These are phyloP conservation scores for Vinca minor DNA, from an alignment of 257 asterid species.

Conservation along the genomic window DNA sequence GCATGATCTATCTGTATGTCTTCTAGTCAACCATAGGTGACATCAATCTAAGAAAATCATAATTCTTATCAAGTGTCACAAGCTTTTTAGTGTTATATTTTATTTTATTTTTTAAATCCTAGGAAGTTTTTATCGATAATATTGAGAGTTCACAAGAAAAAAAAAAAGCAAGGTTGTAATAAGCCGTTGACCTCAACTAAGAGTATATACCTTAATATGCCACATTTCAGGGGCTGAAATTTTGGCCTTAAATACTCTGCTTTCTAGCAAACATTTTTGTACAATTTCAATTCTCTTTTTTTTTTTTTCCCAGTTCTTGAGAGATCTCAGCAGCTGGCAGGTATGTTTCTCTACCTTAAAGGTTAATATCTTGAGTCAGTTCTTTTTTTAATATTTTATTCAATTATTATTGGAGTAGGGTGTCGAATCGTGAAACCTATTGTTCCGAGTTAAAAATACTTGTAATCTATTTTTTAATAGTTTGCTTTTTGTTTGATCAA, in stretches of 20 bases:
- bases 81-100: background rate
- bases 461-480: too few species aligned
- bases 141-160: slow-evolving; percentile 4
- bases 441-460: too few species aligned
- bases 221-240: background rate
- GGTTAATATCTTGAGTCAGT: background rate
- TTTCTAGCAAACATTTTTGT: background rate
- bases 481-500: background rate
- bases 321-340: background rate
- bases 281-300: background rate
- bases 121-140: background rate
- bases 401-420: too few species aligned
- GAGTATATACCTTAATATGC: slow-evolving; percentile 23
- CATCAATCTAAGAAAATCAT: too few species aligned
- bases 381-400: too few species aligned
- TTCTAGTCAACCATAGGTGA: background rate
- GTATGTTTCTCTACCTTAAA: slow-evolving; percentile 1
- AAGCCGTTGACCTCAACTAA: slow-evolving; percentile 9
- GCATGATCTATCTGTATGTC: background rate
- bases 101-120: background rate
- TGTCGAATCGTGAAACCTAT: too few species aligned
- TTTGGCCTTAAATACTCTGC: slow-evolving; percentile 10
- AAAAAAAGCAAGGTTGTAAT: slow-evolving; percentile 2
- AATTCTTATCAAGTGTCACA: background rate
- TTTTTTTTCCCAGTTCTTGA: background rate